Base-by-base conservation (phyloP, 495 filamentous ascomycete species). In the Aspergillus panamensis region DNA sequence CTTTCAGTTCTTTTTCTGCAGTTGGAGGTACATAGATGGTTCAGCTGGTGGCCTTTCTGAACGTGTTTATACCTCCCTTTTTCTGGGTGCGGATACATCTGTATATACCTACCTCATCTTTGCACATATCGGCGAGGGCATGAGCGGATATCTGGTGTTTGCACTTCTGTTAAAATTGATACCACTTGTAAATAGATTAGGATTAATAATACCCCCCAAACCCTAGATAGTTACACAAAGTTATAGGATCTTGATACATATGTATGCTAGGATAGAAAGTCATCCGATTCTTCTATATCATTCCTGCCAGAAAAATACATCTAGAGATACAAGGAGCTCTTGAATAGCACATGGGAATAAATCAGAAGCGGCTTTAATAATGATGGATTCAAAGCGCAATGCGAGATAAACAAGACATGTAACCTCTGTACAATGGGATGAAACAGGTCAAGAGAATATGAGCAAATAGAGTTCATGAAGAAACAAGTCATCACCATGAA, bases 401-500 rank as follows among this genome's bases (percentile, higher is more conserved):
- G 25, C 25, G 49, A 43, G 17, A 49, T 48, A 32, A 44, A 49
- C 49, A 31, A 29, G 32, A 54, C 20, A 62, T 20, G 51, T 53
- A 44, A 58, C 21, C 51, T 56, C 58, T 65, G 59, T 65, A 62
- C 59, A 65, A 16, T 48, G 48, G 29, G 49, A 21, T n/a, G 13
- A 25, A 49, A 48, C 10, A 17, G n/a, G n/a, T n/a, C n/a, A n/a
- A n/a, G 7, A 32, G 16, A 42, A 51, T 13, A 10, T n/a, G 3
- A 19, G 35, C 10, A 32, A 16, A 32, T 39, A 21, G 29, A 56
- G 60, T 56, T 59, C 55, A 52, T 59, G 43, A 57, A 51, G 51
- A 8, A 51, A 55, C 55, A 19, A 53, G 58, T 61, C 62, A 61
- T 64, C 62, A 57, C 51, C 57, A 61, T 53, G 43, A 54, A 33